Evolutionary conservation across 73 alveolate genomes (phyloP).

Genomic region (Chromera velia): DNA sequence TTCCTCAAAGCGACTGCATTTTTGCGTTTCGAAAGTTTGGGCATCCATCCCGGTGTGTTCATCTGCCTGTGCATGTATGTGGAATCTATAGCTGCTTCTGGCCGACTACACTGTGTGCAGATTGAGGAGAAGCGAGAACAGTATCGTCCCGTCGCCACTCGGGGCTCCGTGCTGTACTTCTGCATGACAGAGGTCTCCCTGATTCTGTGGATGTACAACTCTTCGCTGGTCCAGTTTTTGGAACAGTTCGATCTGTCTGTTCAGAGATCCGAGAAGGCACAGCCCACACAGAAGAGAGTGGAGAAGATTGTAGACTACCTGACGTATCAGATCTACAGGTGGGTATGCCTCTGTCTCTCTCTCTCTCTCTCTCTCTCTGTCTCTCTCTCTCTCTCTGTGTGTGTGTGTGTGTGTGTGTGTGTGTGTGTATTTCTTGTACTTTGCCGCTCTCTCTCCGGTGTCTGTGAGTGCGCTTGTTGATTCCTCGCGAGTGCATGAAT

Average conservation of each 20-base stretch:
- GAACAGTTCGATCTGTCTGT: constrained; percentile 90
- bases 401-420: no score
- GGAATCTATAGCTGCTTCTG: neutral
- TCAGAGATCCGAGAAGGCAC: constrained; percentile 40
- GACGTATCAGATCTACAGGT: constrained; percentile 38
- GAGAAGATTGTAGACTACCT: constrained; percentile 43
- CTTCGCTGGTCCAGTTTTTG: constrained; percentile 91
- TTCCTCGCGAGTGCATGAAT: no score
- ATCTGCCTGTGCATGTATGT: neutral
- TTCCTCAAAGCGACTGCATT: neutral
- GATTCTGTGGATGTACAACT: constrained; percentile 97
- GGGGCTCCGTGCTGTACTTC: constrained; percentile 80
- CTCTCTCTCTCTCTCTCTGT: no score
- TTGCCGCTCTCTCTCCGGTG: no score
- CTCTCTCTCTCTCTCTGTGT: no score
- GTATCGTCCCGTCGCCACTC: constrained; percentile 97
- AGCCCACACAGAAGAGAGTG: constrained; percentile 43
- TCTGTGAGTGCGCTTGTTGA: no score
- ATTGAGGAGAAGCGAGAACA: constrained; percentile 97
- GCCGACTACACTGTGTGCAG: constrained; percentile 75
- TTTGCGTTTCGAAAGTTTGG: neutral
- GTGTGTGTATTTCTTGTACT: no score
- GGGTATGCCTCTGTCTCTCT: no score
- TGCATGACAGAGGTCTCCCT: constrained; percentile 78
- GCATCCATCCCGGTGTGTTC: neutral